phyloP scores from a whole-genome alignment of 2,329 filamentous ascomycete genomes.

The Colletotrichum sp. region DNA sequence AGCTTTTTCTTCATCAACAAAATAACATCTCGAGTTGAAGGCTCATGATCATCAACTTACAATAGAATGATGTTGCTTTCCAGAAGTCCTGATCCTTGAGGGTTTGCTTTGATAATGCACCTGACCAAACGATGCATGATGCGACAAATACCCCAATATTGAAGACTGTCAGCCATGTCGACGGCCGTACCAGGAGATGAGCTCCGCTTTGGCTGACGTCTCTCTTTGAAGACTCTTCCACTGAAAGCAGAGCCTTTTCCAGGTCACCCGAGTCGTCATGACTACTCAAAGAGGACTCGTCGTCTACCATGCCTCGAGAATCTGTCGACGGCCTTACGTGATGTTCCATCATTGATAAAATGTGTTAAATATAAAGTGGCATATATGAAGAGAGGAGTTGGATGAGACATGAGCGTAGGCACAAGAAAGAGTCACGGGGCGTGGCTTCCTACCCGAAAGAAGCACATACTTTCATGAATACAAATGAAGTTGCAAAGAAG shows the following conservation, averaged over 20 bases:
- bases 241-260: neutral
- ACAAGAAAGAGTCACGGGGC: too few species aligned
- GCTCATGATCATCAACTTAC: neutral
- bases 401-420: too few species aligned
- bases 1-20: neutral
- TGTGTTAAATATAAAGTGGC: too few species aligned
- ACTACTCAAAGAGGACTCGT: neutral
- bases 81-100: neutral
- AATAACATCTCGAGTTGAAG: neutral
- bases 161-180: neutral
- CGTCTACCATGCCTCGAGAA: neutral
- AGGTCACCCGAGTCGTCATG: neutral
- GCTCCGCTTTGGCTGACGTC: neutral
- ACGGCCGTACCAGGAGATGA: neutral
- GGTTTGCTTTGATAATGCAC: neutral
- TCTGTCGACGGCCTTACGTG: neutral
- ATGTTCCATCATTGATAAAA: too few species aligned
- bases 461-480: too few species aligned
- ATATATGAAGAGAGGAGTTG: too few species aligned
- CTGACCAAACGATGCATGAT: neutral
- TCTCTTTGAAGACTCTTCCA: neutral
- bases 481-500: too few species aligned
- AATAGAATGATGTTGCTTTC: neutral
- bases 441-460: too few species aligned
- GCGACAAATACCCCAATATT: neutral